Conservation (phyloP, 1,284 basidiomycete species). For the Apiotrichum porosum region DNA sequence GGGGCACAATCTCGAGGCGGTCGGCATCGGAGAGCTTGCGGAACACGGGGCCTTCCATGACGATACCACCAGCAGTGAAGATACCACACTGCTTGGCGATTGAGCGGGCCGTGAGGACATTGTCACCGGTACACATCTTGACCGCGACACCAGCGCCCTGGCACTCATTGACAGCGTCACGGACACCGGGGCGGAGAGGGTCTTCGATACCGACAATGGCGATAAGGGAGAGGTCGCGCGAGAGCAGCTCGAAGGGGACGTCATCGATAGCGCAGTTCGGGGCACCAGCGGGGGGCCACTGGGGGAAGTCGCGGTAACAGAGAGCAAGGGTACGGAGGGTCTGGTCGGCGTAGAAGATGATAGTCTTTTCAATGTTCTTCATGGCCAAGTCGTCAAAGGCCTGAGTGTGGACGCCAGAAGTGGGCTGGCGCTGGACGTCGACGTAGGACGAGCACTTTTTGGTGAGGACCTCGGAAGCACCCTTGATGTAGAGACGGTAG, state of each 20-base stretch:
- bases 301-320: constrained; percentile 81
- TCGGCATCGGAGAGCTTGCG: constrained; percentile 53
- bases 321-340: constrained; percentile 86
- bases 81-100: constrained; percentile 92
- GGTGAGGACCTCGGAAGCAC: constrained; percentile 86
- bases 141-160: constrained; percentile 85
- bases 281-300: constrained; percentile 70
- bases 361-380: constrained; percentile 56
- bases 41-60: constrained; percentile 65
- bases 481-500: constrained; percentile 82
- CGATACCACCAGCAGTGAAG: constrained; percentile 50
- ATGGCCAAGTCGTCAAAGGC: constrained; percentile 33
- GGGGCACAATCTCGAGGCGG: constrained; percentile 53
- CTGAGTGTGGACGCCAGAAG: constrained; percentile 16
- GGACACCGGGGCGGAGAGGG: constrained; percentile 84
- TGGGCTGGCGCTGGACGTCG: constrained; percentile 52
- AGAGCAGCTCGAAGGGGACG: constrained; percentile 68
- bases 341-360: constrained; percentile 96
- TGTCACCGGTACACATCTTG: constrained; percentile 99
- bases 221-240: constrained; percentile 73
- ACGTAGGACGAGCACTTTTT: constrained; percentile 68
- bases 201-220: constrained; percentile 93
- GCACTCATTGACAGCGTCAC: constrained; percentile 80
- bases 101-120: constrained; percentile 80
- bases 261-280: constrained; percentile 54